These are phyloP conservation scores for Heterobasidion occidentale DNA, from an alignment of 1,284 basidiomycete species.

Conservation along the genomic window DNA sequence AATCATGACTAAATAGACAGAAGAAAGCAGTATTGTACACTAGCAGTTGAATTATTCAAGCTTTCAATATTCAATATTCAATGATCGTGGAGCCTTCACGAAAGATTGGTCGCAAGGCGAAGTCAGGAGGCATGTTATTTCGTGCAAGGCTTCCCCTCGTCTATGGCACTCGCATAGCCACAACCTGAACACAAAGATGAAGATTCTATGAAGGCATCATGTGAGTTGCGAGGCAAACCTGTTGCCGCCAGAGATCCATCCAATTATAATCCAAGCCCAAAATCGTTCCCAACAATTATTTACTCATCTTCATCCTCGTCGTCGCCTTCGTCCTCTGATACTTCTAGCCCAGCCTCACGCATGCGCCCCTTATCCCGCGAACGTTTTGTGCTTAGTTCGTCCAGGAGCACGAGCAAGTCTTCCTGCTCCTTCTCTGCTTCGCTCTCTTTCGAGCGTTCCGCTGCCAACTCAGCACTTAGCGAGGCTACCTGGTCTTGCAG, in stretches of 20 bases:
- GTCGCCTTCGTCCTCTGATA: conserved; percentile 85
- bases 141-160: too few species aligned
- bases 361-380: conserved; percentile 76
- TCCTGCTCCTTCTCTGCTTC: conserved; percentile 94
- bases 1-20: too few species aligned
- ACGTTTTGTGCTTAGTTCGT: conserved; percentile 85
- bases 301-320: conserved; percentile 32
- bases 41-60: too few species aligned
- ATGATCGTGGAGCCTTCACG: too few species aligned
- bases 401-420: conserved; percentile 87
- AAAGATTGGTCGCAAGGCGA: too few species aligned
- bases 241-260: not conserved
- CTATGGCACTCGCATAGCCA: too few species aligned
- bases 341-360: conserved; percentile 69
- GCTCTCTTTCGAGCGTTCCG: conserved; percentile 55
- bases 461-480: conserved; percentile 31
- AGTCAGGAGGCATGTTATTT: too few species aligned
- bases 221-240: too few species aligned
- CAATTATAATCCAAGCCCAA: not conserved
- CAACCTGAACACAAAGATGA: too few species aligned
- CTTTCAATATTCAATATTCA: too few species aligned
- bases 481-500: conserved; percentile 36
- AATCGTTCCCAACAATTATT: not conserved
- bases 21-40: too few species aligned
- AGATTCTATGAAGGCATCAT: too few species aligned